A percentile compares a stretch with the other conserved stretches of the same genome.
Evolutionary conservation across 805 yeast species (phyloP).

Genomic region (Saccharomycopsis sp.): DNA sequence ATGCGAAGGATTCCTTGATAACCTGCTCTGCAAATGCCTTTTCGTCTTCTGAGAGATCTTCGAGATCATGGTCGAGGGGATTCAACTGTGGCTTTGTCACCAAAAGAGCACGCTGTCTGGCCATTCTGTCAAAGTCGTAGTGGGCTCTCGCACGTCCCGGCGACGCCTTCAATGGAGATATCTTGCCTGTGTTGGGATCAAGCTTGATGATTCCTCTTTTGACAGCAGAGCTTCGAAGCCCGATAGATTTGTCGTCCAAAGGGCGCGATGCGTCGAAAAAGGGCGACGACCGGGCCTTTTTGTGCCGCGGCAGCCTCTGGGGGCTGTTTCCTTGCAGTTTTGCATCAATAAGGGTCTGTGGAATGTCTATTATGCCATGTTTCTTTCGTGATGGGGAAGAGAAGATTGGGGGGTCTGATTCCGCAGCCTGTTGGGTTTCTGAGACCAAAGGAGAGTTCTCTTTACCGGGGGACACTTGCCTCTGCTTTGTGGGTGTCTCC

Average conservation of each 20-base stretch:
- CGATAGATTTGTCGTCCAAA: constrained; percentile 11
- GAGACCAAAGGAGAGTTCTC: constrained; percentile 4
- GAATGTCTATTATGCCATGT: constrained; percentile 23
- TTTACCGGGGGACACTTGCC: constrained; percentile 7
- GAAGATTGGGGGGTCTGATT: constrained; percentile 23
- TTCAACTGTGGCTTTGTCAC: not conserved
- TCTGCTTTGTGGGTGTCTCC: constrained; percentile 2
- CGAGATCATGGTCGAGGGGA: constrained; percentile 27
- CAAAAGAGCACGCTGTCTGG: constrained; percentile 40
- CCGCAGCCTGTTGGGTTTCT: too few species aligned
- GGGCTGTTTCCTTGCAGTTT: not conserved
- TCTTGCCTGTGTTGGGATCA: constrained; percentile 3
- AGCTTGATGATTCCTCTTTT: constrained; percentile 30
- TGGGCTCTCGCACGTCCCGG: constrained; percentile 42
- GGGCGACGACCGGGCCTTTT: not conserved
- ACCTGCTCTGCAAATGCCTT: constrained; percentile 39
- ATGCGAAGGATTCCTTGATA: constrained; percentile 26
- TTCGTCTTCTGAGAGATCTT: constrained; percentile 30
- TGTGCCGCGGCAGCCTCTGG: not conserved
- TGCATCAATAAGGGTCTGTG: constrained; percentile 22
- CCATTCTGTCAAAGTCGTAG: constrained; percentile 35
- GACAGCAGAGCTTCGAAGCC: constrained; percentile 28
- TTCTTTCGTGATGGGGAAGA: constrained; percentile 27
- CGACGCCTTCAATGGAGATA: constrained; percentile 30
- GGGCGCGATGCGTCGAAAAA: not conserved